Evolutionary conservation across 78 protist genomes (phyloP).

Genomic region (Dictyostelium capitatum): DNA sequence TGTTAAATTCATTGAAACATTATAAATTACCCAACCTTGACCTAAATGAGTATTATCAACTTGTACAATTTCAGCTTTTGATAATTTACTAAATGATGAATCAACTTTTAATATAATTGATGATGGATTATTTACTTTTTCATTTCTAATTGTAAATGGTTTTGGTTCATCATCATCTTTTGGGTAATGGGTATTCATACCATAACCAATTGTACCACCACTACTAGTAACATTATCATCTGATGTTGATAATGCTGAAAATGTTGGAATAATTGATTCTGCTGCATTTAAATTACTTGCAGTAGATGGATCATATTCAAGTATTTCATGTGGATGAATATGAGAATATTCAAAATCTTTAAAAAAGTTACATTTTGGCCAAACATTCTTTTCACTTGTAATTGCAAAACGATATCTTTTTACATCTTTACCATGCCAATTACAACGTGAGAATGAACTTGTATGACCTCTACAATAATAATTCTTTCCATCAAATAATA

Average conservation of each 20-base stretch:
- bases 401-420: slow-evolving; percentile 60
- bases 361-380: not conserved
- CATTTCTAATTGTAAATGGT: no score
- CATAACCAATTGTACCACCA: not conserved
- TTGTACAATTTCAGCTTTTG: not conserved
- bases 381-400: not conserved
- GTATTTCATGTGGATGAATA: slow-evolving; percentile 38
- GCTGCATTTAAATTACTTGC: not conserved
- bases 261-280: not conserved
- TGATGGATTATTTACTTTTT: no score
- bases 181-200: no score
- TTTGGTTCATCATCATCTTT: no score
- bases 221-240: not conserved
- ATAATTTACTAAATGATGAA: not conserved
- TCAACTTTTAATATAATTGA: slow-evolving; percentile 15
- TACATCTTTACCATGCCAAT: slow-evolving; percentile 35
- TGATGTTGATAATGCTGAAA: not conserved
- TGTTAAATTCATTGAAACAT: slow-evolving; percentile 51
- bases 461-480: slow-evolving; percentile 67
- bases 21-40: slow-evolving; percentile 48
- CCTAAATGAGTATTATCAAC: not conserved
- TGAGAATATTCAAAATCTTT: slow-evolving; percentile 29
- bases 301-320: not conserved
- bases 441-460: slow-evolving; percentile 39
- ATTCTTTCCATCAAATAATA: slow-evolving; percentile 55